These are phyloP conservation scores for Cercophora samala DNA, from an alignment of 495 filamentous ascomycete genomes.

Conservation along the genomic window DNA sequence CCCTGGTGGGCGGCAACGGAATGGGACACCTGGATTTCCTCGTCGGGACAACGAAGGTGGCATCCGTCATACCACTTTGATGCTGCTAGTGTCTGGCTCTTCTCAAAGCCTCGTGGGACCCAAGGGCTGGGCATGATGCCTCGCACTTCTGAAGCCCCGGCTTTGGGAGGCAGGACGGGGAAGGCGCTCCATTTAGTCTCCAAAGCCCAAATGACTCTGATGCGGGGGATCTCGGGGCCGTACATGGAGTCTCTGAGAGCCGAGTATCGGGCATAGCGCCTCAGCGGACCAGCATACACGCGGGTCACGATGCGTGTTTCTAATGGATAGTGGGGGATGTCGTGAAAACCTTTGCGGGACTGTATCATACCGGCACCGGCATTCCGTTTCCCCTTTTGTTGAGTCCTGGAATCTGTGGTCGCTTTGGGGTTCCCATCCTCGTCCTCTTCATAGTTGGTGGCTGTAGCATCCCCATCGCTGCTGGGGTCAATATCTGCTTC, in stretches of 20 bases:
- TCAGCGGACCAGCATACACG: constrained; percentile 44
- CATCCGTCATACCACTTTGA: constrained; percentile 33
- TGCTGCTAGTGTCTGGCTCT: constrained; percentile 28
- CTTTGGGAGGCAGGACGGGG: constrained; percentile 39
- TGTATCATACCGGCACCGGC: constrained; percentile 27
- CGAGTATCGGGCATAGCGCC: constrained; percentile 43
- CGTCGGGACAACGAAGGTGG: constrained; percentile 11
- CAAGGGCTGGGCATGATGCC: constrained; percentile 40
- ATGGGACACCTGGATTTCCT: not conserved
- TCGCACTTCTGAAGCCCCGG: constrained; percentile 23
- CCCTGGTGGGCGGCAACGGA: not conserved
- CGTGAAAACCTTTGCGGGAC: constrained; percentile 29
- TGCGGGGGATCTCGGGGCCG: constrained; percentile 38
- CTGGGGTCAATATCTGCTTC: constrained; percentile 2
- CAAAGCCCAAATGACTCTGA: constrained; percentile 39
- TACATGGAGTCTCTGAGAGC: constrained; percentile 45
- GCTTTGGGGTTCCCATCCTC: constrained; percentile 27
- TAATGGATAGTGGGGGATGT: constrained; percentile 44
- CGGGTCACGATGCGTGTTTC: constrained; percentile 47
- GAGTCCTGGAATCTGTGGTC: constrained; percentile 13
- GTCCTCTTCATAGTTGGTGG: constrained; percentile 13
- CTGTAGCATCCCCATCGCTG: constrained; percentile 22
- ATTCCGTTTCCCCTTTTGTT: constrained; percentile 23
- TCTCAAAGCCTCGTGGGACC: constrained; percentile 36
- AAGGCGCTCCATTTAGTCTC: constrained; percentile 40